phyloP scores from a whole-genome alignment of 2,329 filamentous ascomycete genomes.

The Xylariaceae sp. region DNA sequence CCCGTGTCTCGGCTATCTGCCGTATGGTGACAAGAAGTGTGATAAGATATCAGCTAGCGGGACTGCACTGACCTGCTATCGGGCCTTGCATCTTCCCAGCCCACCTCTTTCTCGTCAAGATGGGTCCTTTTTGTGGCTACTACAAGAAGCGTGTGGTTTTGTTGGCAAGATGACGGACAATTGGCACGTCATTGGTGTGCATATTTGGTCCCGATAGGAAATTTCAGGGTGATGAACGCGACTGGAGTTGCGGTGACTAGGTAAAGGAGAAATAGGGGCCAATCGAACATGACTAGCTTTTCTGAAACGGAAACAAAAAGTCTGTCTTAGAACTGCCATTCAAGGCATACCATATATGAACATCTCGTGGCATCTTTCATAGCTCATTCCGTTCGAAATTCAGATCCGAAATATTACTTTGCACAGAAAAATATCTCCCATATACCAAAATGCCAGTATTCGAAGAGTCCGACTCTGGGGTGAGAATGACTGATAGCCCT shows the following conservation, averaged over 20 bases:
- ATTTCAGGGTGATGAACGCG: constrained; percentile 3
- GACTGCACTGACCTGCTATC: constrained; percentile 12
- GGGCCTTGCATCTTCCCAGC: constrained; percentile 9
- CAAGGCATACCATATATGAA: constrained; percentile 20
- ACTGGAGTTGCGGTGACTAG: not conserved
- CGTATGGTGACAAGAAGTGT: not conserved
- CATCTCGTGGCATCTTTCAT: constrained; percentile 1
- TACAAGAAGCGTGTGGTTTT: not conserved
- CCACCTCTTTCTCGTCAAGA: constrained; percentile 9
- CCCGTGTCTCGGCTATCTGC: constrained; percentile 21
- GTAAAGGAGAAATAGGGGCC: constrained; percentile 20
- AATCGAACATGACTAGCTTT: constrained; percentile 7
- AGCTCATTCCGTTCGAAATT: not conserved
- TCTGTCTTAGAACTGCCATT: constrained; percentile 5
- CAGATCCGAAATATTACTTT: not conserved
- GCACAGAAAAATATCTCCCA: not conserved
- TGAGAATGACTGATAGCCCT: constrained; percentile 41
- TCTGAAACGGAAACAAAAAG: not conserved
- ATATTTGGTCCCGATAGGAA: constrained; percentile 12
- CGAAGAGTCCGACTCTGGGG: constrained; percentile 61
- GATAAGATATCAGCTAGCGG: constrained; percentile 17
- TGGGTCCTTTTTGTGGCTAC: constrained; percentile 21
- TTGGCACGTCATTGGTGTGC: constrained; percentile 19
- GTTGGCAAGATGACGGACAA: constrained; percentile 7
- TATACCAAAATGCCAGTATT: constrained; percentile 61